Conservation (phyloP, 2,329 filamentous ascomycete genomes). For the Cytospora mali region DNA sequence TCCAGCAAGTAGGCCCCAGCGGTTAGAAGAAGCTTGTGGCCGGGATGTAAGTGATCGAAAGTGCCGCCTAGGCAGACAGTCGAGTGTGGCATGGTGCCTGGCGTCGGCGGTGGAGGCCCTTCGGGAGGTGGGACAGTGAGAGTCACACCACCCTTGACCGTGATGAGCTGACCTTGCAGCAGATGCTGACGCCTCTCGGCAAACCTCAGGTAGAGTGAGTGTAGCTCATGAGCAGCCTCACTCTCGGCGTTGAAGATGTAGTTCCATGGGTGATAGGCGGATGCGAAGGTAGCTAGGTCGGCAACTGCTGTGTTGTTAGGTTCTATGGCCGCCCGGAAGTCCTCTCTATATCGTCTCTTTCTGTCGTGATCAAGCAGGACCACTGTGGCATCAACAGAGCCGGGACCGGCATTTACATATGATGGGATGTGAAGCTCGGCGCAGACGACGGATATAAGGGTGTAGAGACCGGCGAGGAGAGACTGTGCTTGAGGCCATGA, state of each 20-base stretch:
- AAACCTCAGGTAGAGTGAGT: constrained; percentile 51
- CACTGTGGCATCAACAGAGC: constrained; percentile 75
- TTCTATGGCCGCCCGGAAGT: constrained; percentile 43
- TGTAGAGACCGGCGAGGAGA: constrained; percentile 78
- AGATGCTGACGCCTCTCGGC: constrained; percentile 51
- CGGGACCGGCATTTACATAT: constrained; percentile 60
- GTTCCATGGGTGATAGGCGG: constrained; percentile 62
- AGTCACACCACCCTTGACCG: constrained; percentile 56
- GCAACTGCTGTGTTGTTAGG: constrained; percentile 51
- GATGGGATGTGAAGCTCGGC: constrained; percentile 62
- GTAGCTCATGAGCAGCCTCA: constrained; percentile 63
- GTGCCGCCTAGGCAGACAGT: constrained; percentile 86
- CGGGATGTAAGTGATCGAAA: constrained; percentile 93
- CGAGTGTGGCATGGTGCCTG: constrained; percentile 47
- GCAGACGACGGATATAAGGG: constrained; percentile 73
- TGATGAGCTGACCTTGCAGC: constrained; percentile 53
- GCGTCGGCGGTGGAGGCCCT: constrained; percentile 29
- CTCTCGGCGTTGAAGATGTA: constrained; percentile 67
- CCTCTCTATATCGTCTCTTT: constrained; percentile 37
- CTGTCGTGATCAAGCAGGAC: constrained; percentile 68
- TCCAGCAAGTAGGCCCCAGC: constrained; percentile 75
- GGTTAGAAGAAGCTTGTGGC: constrained; percentile 95
- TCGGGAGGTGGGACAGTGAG: constrained; percentile 39
- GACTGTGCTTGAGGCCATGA: constrained; percentile 71
- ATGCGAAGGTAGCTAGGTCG: constrained; percentile 55